Percentiles rank a stretch among this genome's conserved stretches.
These are phyloP conservation scores for Suillus plorans DNA, from an alignment of 768 basidiomycete species.

Conservation along the genomic window DNA sequence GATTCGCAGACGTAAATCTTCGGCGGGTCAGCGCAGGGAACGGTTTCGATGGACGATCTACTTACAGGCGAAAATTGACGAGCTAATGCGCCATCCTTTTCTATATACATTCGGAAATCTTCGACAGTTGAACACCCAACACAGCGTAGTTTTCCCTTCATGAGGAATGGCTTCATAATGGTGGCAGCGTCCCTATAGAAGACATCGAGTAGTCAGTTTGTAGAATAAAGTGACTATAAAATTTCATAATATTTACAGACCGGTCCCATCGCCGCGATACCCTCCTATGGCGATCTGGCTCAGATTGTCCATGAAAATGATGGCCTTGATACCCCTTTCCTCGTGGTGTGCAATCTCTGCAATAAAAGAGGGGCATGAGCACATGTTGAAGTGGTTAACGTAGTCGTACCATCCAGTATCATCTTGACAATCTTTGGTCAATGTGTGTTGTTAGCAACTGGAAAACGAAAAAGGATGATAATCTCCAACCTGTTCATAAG, in stretches of 20 bases:
- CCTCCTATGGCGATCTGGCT: constrained; percentile 10
- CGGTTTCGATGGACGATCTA: neutral
- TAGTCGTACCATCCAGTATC: constrained; percentile 3
- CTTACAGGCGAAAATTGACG: constrained; percentile 10
- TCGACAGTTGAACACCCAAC: constrained; percentile 11
- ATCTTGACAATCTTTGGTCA: constrained; percentile 2
- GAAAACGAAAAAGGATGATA: neutral
- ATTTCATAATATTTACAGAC: constrained; percentile 5
- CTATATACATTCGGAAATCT: constrained; percentile 10
- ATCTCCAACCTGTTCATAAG: constrained; percentile 9
- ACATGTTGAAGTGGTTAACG: neutral
- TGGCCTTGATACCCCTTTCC: constrained; percentile 9
- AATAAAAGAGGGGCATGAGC: neutral
- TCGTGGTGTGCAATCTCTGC: constrained; percentile 11
- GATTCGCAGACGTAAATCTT: constrained; percentile 10
- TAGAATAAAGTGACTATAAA: neutral
- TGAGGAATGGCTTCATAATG: constrained; percentile 11
- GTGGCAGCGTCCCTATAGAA: constrained; percentile 10
- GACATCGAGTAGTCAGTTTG: neutral
- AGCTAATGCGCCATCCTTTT: constrained; percentile 10
- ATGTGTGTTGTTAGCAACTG: neutral
- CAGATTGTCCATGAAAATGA: constrained; percentile 13
- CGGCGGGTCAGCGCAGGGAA: neutral
- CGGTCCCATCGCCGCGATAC: constrained; percentile 10
- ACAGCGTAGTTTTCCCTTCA: constrained; percentile 8